phyloP scores from a whole-genome alignment of 768 basidiomycete genomes.

The Lyophyllum shimeji region DNA sequence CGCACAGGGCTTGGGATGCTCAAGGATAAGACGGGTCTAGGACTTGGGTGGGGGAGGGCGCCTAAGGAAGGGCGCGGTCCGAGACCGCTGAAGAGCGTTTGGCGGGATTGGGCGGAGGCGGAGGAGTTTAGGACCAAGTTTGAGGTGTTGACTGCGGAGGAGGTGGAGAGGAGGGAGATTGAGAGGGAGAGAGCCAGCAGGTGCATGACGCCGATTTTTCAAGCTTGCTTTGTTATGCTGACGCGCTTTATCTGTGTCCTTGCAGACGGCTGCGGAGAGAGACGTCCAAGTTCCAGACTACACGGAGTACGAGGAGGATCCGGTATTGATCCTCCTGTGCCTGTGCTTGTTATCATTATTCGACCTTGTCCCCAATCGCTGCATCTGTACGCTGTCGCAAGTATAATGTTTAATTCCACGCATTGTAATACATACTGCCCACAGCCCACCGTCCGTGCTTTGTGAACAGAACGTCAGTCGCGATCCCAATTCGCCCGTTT shows the following conservation, averaged over 20 bases:
- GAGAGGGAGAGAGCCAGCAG: slow-evolving; percentile 85
- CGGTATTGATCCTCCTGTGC: slow-evolving; percentile 21
- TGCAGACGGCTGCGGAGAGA: slow-evolving; percentile 36
- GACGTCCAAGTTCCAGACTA: slow-evolving; percentile 44
- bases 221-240: neutral
- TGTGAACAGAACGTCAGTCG: too few species aligned
- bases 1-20: slow-evolving; percentile 53
- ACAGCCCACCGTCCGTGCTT: too few species aligned
- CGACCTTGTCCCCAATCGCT: neutral
- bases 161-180: slow-evolving; percentile 86
- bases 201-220: slow-evolving; percentile 25
- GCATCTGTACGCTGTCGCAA: neutral
- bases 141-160: slow-evolving; percentile 84
- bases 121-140: slow-evolving; percentile 89
- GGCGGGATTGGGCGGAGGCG: slow-evolving; percentile 94
- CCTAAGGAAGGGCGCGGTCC: slow-evolving; percentile 82
- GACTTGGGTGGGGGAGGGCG: slow-evolving; percentile 72
- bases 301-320: slow-evolving; percentile 33
- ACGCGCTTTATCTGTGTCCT: neutral
- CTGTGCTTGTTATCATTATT: neutral
- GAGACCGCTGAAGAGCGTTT: slow-evolving; percentile 80
- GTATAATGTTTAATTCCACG: neutral
- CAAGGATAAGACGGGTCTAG: slow-evolving; percentile 83
- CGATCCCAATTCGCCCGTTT: too few species aligned
- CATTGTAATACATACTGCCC: neutral